Evolutionary conservation across 169 alveolate species (phyloP).

Genomic region (Neospora caninum): DNA sequence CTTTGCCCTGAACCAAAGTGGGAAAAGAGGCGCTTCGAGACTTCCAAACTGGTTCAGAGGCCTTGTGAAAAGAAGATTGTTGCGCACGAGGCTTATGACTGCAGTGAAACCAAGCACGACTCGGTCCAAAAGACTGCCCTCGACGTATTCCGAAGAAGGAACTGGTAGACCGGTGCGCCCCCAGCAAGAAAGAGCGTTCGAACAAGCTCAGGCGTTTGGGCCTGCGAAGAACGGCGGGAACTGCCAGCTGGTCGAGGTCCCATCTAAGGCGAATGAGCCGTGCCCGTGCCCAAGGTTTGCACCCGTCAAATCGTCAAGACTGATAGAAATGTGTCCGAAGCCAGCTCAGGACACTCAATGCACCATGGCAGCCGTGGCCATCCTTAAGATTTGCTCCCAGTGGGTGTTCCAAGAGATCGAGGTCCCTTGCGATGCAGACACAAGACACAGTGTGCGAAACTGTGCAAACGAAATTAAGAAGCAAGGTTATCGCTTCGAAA

Average conservation of each 20-base stretch:
- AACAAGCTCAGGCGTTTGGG: constrained; percentile 32
- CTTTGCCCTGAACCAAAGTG: constrained; percentile 64
- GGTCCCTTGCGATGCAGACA: constrained; percentile 45
- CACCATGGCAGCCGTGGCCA: constrained; percentile 41
- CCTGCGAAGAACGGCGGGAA: constrained; percentile 63
- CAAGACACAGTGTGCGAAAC: constrained; percentile 48
- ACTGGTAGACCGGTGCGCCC: constrained; percentile 54
- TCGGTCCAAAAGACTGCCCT: constrained; percentile 58
- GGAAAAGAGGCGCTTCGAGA: constrained; percentile 54
- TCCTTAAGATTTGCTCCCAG: constrained; percentile 44
- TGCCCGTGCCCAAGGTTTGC: constrained; percentile 66
- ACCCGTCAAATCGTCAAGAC: constrained; percentile 39
- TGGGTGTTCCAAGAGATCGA: constrained; percentile 42
- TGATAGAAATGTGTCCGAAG: constrained; percentile 42
- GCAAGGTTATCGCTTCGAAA: constrained; percentile 41
- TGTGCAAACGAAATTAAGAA: constrained; percentile 25
- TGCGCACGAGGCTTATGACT: constrained; percentile 56
- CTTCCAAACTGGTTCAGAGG: constrained; percentile 40
- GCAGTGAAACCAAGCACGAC: constrained; percentile 53
- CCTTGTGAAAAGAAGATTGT: constrained; percentile 54
- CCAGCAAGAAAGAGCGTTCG: constrained; percentile 40
- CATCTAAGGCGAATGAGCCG: constrained; percentile 52
- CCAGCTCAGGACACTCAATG: constrained; percentile 55
- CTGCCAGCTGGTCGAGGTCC: constrained; percentile 61
- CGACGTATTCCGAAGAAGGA: constrained; percentile 53